Percentiles rank a stretch among this genome's conserved stretches.
Evolutionary conservation across 2,329 filamentous ascomycete species (phyloP).

Genomic region (Chrysoporthe cubensis): DNA sequence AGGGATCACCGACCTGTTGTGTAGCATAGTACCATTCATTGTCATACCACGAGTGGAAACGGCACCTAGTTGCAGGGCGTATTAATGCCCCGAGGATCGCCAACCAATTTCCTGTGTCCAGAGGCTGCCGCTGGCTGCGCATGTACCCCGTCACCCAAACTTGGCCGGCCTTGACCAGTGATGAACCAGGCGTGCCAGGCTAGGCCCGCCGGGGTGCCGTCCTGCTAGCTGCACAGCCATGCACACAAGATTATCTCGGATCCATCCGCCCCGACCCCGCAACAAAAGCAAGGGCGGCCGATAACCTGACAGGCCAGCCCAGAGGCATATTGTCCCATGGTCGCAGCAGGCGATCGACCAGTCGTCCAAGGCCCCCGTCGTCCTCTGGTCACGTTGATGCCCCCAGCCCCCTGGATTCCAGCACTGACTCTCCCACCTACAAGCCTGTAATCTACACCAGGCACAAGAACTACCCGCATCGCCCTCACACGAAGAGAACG

Average conservation of each 20-base stretch:
- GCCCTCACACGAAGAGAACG: background rate
- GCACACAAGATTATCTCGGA: background rate
- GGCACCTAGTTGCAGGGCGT: background rate
- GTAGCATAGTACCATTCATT: background rate
- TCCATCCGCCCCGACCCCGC: slow-evolving; percentile 14
- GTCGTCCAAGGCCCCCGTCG: background rate
- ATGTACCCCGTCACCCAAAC: background rate
- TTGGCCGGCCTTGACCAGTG: background rate
- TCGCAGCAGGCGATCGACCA: background rate
- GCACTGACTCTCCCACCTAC: too few species aligned
- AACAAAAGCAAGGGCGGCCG: background rate
- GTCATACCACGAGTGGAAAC: background rate
- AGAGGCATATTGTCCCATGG: background rate
- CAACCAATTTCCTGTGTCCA: background rate
- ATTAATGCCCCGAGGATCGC: background rate
- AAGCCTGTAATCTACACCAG: too few species aligned
- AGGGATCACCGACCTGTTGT: background rate
- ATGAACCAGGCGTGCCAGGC: too few species aligned
- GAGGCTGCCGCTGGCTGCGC: background rate
- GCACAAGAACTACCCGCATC: background rate
- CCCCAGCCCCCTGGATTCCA: background rate
- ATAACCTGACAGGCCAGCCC: background rate
- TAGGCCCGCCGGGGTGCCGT: background rate
- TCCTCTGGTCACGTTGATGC: background rate
- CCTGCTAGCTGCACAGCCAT: background rate